Evolutionary conservation across 2,329 filamentous ascomycete species (phyloP).

Genomic region (Botryotinia calthae): DNA sequence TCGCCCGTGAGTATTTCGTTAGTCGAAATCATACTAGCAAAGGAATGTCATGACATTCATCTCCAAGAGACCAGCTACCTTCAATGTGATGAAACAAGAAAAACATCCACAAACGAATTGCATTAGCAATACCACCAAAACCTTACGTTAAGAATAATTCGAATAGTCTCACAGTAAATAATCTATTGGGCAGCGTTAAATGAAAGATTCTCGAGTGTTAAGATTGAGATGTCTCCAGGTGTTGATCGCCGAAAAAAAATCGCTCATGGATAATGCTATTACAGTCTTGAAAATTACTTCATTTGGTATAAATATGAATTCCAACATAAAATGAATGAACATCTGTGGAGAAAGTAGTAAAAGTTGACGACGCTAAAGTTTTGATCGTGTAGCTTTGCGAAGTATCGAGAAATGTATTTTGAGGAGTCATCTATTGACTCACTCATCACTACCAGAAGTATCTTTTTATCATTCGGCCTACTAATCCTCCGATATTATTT

Average conservation of each 20-base stretch:
- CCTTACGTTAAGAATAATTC: not conserved
- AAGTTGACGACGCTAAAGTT: fast-evolving
- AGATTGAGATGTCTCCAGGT: not conserved
- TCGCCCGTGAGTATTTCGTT: not conserved
- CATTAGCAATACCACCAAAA: not conserved
- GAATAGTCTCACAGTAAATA: not conserved
- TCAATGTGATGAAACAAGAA: not conserved
- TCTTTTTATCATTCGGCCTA: not conserved
- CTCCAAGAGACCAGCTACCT: not conserved
- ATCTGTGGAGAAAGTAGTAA: not conserved
- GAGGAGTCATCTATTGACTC: too few species aligned
- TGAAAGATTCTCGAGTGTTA: not conserved
- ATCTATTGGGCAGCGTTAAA: not conserved
- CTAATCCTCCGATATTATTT: not conserved
- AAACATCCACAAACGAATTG: not conserved
- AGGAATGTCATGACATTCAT: not conserved
- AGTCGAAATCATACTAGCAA: not conserved
- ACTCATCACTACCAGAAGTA: not conserved
- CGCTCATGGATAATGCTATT: not conserved
- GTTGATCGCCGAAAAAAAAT: not conserved
- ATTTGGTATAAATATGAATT: not conserved
- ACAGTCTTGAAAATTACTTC: not conserved
- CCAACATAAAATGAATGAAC: too few species aligned
- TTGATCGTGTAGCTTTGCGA: not conserved
- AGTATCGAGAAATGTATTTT: not conserved